These are phyloP conservation scores for Cucurbita ficifolia DNA, from an alignment of 306 rosid species.

Conservation along the genomic window DNA sequence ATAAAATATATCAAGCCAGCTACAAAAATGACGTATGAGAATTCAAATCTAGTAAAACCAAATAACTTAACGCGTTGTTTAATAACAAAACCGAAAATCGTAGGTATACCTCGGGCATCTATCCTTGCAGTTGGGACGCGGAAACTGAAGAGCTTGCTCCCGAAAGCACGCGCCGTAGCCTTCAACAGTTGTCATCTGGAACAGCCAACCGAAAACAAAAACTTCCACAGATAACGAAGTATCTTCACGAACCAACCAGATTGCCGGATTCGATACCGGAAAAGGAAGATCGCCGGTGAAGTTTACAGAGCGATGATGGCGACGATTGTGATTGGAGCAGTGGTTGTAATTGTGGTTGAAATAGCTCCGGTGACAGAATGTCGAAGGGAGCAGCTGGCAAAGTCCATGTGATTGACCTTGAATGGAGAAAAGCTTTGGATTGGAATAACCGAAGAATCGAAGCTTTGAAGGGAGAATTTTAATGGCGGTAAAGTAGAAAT, in stretches of 20 bases:
- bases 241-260: neutral
- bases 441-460: neutral
- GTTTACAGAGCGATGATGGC: neutral
- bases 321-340: neutral
- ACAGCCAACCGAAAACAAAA: neutral
- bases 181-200: constrained; percentile 13
- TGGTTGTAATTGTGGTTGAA: neutral
- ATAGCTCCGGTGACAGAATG: neutral
- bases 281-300: neutral
- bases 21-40: neutral
- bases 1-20: neutral
- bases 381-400: neutral
- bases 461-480: neutral
- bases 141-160: constrained; percentile 27
- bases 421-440: neutral
- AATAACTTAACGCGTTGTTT: neutral
- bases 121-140: constrained; percentile 20
- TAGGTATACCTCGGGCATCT: constrained; percentile 24
- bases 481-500: neutral
- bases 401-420: neutral
- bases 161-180: constrained; percentile 26
- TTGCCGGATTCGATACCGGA: neutral
- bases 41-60: neutral
- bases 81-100: neutral
- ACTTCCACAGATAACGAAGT: neutral